Base-by-base conservation (phyloP, 1,284 basidiomycete species). In the Tilletia indica region DNA sequence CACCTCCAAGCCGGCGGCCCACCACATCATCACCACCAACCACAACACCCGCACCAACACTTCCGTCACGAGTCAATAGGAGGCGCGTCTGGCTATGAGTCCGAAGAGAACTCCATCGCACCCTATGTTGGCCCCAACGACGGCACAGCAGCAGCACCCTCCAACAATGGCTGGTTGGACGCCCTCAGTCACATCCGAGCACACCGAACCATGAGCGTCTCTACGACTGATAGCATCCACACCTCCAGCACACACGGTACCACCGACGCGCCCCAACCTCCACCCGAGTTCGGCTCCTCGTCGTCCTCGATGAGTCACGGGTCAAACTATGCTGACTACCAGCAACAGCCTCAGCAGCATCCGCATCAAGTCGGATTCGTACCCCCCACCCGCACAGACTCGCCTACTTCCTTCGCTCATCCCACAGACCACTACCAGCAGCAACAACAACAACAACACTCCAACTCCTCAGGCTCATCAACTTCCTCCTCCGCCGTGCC, bases 321-420 rank as follows among this genome's bases (percentile, higher is more conserved):
- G 6, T 54, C 51, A 25, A 54, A 25, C 31, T 54, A 6, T 54
- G 51, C 73, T 36, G 73, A 73, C 19, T 74, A 73, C 4, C 75
- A 72, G 56, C 72, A 72, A 49, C 72, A 72, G 19, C 74, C 73
- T 39, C 72, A 75, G 48, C 67, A 70, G 66, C 42, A 64, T 2
- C 21, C 68, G 19, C 72, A 76, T 21, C 73, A 71, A 21, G 67
- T 71, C 21, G 73, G 74, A 0, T 76, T 75, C 5, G 73, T 74
- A 0, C 71, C 75, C 31, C 72, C 74, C 31, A 45, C 70, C 11
- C 74, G 77, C 21, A 76, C 77, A 38, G 74, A 75, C 3, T 78
- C 76, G n/a, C 77, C 74, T 1, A 72, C 72, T 47, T 78, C 75
- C 3, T 74, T 73, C 70, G 70, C 31, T 11, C 51, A 54, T 31